Evolutionary conservation across 306 rosid genomes (phyloP), one percentile per base, ranked within the genome.

Genomic region (Lotus japonicus): DNA sequence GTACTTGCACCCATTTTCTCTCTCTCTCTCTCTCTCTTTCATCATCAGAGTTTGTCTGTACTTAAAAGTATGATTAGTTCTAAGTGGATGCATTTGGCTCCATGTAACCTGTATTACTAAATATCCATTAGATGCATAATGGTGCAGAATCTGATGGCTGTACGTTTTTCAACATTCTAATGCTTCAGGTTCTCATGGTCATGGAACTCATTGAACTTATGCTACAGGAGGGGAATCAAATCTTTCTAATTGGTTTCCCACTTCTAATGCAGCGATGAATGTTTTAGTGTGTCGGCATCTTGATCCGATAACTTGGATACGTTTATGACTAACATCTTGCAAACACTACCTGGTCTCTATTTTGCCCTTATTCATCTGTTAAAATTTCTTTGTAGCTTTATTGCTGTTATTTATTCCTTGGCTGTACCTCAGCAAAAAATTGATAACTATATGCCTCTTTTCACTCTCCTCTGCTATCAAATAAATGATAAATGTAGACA

Each of bases 401-500:
- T 55, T 39, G 13, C 14, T 74, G 51, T 51, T 48, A 58, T 65
- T 71, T 66, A 43, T 66, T 68, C 67, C 66, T 21, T 59, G 39
- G 44, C 59, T n/a, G n/a, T n/a, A n/a, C n/a, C n/a, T n/a, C n/a
- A n/a, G n/a, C n/a, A n/a, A n/a, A n/a, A n/a, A n/a, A 42, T 74
- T 56, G n/a, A n/a, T 58, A 56, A 70, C 38, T 58, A 38, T 48
- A 2, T 41, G 43, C 57, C 53, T 38, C 39, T 26, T 51, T 61
- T 31, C 58, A 66, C 35, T 33, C 66, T 45, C 21, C 68, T 38
- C 60, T 18, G 43, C 65, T 8, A 11, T 7, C 44, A 19, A 44
- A 59, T 71, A 60, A 64, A 72, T 73, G 72, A 67, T 36, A 68
- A 64, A 49, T 53, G 46, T 63, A 62, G 23, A 69, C 80, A 77